Percentiles rank a stretch among this genome's conserved stretches.
Conservation (phyloP, 306 rosid genomes). For the Pterocarpus macrocarpus region DNA sequence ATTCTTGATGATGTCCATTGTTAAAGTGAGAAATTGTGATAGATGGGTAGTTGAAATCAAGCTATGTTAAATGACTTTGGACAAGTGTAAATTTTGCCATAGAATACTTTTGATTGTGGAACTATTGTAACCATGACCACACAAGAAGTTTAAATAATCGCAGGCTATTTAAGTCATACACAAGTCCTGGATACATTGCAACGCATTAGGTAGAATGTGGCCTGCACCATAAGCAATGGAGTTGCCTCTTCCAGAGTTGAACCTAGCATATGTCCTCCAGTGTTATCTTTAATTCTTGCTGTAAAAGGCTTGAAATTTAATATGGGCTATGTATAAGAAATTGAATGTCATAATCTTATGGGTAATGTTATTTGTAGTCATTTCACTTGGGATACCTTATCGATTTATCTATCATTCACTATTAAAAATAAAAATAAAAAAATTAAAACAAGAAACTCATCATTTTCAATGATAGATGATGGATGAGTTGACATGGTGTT, state of each 20-base stretch:
- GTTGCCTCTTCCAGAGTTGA: slow-evolving; percentile 42
- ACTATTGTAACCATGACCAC: slow-evolving; percentile 61
- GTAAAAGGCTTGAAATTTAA: not conserved
- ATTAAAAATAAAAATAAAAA: no score
- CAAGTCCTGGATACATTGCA: slow-evolving; percentile 73
- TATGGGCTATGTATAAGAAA: not conserved
- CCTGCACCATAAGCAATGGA: slow-evolving; percentile 69
- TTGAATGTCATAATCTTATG: not conserved
- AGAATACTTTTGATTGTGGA: slow-evolving; percentile 39
- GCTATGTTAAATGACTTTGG: slow-evolving; percentile 45
- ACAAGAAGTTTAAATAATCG: slow-evolving; percentile 70
- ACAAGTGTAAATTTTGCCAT: slow-evolving; percentile 45
- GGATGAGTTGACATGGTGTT: no score
- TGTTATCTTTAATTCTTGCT: slow-evolving; percentile 52
- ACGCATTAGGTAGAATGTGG: slow-evolving; percentile 60
- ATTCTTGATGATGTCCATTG: not conserved
- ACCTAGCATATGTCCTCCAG: slow-evolving; percentile 19
- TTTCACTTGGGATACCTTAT: no score
- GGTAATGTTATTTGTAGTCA: no score
- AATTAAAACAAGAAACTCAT: no score
- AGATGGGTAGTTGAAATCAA: slow-evolving; percentile 74
- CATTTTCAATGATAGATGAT: no score
- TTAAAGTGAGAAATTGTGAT: slow-evolving; percentile 45
- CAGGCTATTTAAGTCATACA: slow-evolving; percentile 55
- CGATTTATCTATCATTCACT: no score